phyloP scores from a whole-genome alignment of 495 filamentous ascomycete genomes.

The Daldinia childiae region DNA sequence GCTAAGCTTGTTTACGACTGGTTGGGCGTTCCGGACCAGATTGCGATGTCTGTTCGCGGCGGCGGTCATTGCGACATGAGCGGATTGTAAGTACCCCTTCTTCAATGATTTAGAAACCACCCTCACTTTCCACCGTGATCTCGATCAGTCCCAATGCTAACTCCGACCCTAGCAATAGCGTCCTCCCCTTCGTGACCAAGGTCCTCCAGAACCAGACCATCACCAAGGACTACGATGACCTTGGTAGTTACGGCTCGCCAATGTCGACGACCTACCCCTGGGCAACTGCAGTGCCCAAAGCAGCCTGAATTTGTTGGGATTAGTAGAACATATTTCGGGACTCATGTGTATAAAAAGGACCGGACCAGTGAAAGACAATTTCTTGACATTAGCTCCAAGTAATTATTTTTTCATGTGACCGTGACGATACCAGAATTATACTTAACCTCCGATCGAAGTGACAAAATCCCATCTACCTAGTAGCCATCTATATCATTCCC shows the following conservation, averaged over 20 bases:
- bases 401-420: constrained; percentile 23
- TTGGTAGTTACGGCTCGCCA: constrained; percentile 57
- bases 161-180: constrained; percentile 49
- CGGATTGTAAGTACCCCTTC: constrained; percentile 53
- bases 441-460: neutral
- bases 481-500: constrained; percentile 22
- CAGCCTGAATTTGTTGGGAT: constrained; percentile 8
- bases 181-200: constrained; percentile 62
- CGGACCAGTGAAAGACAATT: constrained; percentile 12
- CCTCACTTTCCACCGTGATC: too few relatives aligned
- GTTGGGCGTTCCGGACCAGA: constrained; percentile 58
- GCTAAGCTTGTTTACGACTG: constrained; percentile 63
- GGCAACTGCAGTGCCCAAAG: constrained; percentile 53
- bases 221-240: constrained; percentile 57
- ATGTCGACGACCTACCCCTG: constrained; percentile 61
- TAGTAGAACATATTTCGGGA: neutral
- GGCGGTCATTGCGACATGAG: constrained; percentile 62
- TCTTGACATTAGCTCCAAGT: constrained; percentile 4
- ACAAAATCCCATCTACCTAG: constrained; percentile 10
- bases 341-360: neutral
- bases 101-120: too few relatives aligned
- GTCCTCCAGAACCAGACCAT: constrained; percentile 58
- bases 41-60: constrained; percentile 59
- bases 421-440: neutral
- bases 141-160: constrained; percentile 13